phyloP scores from a whole-genome alignment of 805 yeast species.

The Wickerhamiella galacta region DNA sequence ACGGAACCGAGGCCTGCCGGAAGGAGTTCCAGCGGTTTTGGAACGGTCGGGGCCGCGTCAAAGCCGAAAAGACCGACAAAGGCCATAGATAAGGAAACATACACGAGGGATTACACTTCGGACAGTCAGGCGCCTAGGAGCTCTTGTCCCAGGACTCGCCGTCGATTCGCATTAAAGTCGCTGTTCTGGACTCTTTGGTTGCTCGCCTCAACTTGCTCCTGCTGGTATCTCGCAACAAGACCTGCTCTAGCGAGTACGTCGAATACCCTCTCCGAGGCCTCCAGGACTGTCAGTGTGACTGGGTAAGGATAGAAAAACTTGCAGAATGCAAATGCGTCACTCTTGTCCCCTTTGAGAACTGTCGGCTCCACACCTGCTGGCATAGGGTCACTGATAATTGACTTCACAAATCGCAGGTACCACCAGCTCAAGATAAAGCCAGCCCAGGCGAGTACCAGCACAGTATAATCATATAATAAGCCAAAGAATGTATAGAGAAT shows the following conservation, averaged over 20 bases:
- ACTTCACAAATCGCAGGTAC: constrained; percentile 62
- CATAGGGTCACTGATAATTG: constrained; percentile 6
- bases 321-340: constrained; percentile 68
- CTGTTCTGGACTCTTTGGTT: constrained; percentile 2
- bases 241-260: not conserved
- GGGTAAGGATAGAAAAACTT: constrained; percentile 39
- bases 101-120: not conserved
- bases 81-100: not conserved
- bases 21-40: constrained; percentile 18
- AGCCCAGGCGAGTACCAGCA: constrained; percentile 16
- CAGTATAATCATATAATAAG: not conserved
- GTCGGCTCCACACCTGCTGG: constrained; percentile 4
- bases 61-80: not conserved
- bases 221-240: not conserved
- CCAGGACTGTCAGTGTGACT: constrained; percentile 2
- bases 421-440: constrained; percentile 51
- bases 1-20: constrained; percentile 14
- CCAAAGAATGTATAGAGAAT: constrained; percentile 3
- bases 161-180: constrained; percentile 1
- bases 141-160: constrained; percentile 1
- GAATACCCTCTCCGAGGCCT: not conserved
- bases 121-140: not conserved
- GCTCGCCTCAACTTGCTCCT: constrained; percentile 2
- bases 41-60: constrained; percentile 15
- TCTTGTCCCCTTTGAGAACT: constrained; percentile 56